phyloP scores from a whole-genome alignment of 2,329 filamentous ascomycete species.

The Aspergillus clavatus region DNA sequence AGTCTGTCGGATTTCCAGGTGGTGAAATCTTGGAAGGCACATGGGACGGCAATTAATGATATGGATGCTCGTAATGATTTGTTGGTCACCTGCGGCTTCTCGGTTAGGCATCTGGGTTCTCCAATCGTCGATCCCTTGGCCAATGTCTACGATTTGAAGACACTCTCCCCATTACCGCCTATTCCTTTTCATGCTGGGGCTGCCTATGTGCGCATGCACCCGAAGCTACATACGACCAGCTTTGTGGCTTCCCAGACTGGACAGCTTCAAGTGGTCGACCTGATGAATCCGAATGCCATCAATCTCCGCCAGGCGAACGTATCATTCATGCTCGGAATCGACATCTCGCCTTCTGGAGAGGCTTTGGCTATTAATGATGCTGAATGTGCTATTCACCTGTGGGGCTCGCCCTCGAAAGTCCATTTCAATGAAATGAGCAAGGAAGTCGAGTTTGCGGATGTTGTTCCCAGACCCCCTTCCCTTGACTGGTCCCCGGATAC shows the following conservation, averaged over 20 bases:
- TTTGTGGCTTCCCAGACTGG: constrained; percentile 89
- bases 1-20: constrained; percentile 73
- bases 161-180: constrained; percentile 77
- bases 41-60: constrained; percentile 83
- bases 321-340: constrained; percentile 70
- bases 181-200: constrained; percentile 90
- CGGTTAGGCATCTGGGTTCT: constrained; percentile 70
- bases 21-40: constrained; percentile 84
- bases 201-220: constrained; percentile 94
- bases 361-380: constrained; percentile 75
- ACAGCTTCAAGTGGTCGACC: constrained; percentile 90
- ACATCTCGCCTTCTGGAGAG: constrained; percentile 83
- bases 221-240: constrained; percentile 88
- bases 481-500: constrained; percentile 69
- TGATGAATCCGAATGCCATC: constrained; percentile 87
- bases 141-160: constrained; percentile 94
- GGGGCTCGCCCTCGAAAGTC: constrained; percentile 80
- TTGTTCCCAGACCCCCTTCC: constrained; percentile 55
- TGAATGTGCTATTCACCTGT: constrained; percentile 74
- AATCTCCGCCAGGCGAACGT: constrained; percentile 80
- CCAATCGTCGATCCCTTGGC: constrained; percentile 88
- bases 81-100: constrained; percentile 91
- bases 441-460: constrained; percentile 71
- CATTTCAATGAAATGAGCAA: constrained; percentile 79
- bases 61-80: constrained; percentile 97